Evolutionary conservation across 305 asterid genomes (phyloP), one percentile per base, ranked within the genome.

Genomic region (Ilex paraguariensis): DNA sequence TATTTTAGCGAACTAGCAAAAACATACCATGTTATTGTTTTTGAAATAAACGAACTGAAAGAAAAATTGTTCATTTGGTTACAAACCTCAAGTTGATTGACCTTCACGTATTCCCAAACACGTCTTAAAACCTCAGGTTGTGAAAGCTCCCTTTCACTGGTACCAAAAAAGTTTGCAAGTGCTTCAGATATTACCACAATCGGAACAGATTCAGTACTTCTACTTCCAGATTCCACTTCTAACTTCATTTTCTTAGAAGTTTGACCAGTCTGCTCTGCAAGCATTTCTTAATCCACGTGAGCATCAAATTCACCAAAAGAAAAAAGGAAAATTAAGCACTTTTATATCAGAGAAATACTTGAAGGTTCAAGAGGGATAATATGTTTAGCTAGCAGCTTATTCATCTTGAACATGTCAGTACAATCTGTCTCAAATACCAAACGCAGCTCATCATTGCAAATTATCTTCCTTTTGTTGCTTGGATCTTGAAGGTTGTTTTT

Each of bases 391-490:
- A 85, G 90, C 78, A 88, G 68, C 73, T 81, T 82, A 64, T 84
- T 86, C 95, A 84, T 88, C 88, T 86, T 86, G 84, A 88, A 85
- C 94, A 84, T 86, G 67, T 88, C 91, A 53, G 91, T 85, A 66
- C 88, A 82, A 57, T 85, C 88, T 7, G 89, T 86, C 72, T 88
- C 91, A 42, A 86, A 86, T 31, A 84, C 81, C 81, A 82, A 65
- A 16, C 90, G 91, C 68, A 87, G 87, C 78, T 82, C 95, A 12
- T 87, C 95, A 13, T 87, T 84, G 81, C 95, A 87, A 56, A 84
- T 75, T 60, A 84, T 87, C 86, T 87, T 87, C 75, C 95, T 87
- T 74, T 79, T 87, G 67, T 84, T 87, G 75, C 73, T 87, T 53
- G 91, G 91, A 71, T 87, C 95, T 74, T 87, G 95, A 54, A 87